phyloP scores from a whole-genome alignment of 2,329 filamentous ascomycete species.

The Aspergillus costaricaensis region DNA sequence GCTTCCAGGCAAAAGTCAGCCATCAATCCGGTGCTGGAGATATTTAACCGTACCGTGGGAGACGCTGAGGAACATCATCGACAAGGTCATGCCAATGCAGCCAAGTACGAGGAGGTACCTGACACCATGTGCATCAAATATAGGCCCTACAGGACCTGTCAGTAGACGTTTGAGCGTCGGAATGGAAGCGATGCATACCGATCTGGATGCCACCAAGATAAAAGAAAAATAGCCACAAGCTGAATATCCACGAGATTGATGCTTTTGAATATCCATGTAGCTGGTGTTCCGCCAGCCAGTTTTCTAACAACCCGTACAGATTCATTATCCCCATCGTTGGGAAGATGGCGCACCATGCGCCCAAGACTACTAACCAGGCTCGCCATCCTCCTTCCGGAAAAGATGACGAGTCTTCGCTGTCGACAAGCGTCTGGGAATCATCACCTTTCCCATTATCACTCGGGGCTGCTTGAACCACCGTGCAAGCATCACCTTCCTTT shows the following conservation, averaged over 20 bases:
- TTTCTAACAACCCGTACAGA: slow-evolving; percentile 34
- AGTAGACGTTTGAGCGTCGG: background rate
- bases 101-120: slow-evolving; percentile 32
- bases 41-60: slow-evolving; percentile 8
- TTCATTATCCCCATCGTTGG: slow-evolving; percentile 40
- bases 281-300: slow-evolving; percentile 34
- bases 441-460: background rate
- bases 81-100: slow-evolving; percentile 23
- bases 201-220: slow-evolving; percentile 35
- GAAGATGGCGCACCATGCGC: slow-evolving; percentile 38
- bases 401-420: background rate
- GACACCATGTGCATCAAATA: slow-evolving; percentile 36
- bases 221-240: slow-evolving; percentile 35
- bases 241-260: slow-evolving; percentile 40
- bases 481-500: background rate
- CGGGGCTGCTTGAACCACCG: background rate
- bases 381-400: slow-evolving; percentile 40
- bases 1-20: background rate
- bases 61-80: slow-evolving; percentile 16
- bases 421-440: background rate
- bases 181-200: slow-evolving; percentile 22
- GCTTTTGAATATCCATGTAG: slow-evolving; percentile 31
- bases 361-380: slow-evolving; percentile 44
- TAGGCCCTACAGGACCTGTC: slow-evolving; percentile 25
- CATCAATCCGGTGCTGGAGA: background rate